Evolutionary conservation across 2,329 filamentous ascomycete species (phyloP).

Genomic region (Fusarium chlamydosporum): DNA sequence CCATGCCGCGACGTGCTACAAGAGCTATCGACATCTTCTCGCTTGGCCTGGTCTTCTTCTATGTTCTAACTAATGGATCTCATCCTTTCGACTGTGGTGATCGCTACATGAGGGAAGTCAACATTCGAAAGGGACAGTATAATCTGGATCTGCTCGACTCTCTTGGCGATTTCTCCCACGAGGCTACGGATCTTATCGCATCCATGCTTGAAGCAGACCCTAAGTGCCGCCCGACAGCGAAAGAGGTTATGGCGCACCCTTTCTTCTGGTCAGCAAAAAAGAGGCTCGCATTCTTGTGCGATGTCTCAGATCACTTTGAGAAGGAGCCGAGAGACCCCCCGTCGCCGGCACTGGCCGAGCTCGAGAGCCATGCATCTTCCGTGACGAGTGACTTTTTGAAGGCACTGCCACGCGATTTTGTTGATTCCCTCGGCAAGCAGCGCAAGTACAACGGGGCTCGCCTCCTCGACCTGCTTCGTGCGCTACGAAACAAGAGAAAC

Average conservation of each 20-base stretch:
- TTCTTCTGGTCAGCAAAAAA: constrained; percentile 97
- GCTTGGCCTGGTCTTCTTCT: constrained; percentile 97
- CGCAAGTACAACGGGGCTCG: constrained; percentile 90
- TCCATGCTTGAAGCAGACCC: constrained; percentile 78
- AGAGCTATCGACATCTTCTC: constrained; percentile 98
- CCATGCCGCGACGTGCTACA: constrained; percentile 83
- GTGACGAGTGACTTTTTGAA: constrained; percentile 83
- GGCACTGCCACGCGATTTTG: constrained; percentile 82
- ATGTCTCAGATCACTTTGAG: constrained; percentile 96
- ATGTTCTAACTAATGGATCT: constrained; percentile 91
- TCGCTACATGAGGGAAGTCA: constrained; percentile 95
- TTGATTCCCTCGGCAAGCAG: constrained; percentile 92
- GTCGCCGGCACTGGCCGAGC: constrained; percentile 73
- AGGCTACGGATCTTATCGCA: constrained; percentile 87
- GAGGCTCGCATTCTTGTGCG: constrained; percentile 91
- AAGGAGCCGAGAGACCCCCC: constrained; percentile 89
- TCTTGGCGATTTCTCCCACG: constrained; percentile 85
- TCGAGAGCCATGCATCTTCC: constrained; percentile 67
- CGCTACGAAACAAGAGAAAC: constrained; percentile 94
- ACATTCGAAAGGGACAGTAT: constrained; percentile 92
- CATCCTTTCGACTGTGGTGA: constrained; percentile 97
- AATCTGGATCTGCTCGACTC: constrained; percentile 78
- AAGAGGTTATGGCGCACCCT: constrained; percentile 88
- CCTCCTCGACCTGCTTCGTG: constrained; percentile 88
- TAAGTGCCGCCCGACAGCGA: constrained; percentile 75